Evolutionary conservation across 306 rosid species (phyloP), one percentile per base, ranked within the genome.

Genomic region (Prunus mume): DNA sequence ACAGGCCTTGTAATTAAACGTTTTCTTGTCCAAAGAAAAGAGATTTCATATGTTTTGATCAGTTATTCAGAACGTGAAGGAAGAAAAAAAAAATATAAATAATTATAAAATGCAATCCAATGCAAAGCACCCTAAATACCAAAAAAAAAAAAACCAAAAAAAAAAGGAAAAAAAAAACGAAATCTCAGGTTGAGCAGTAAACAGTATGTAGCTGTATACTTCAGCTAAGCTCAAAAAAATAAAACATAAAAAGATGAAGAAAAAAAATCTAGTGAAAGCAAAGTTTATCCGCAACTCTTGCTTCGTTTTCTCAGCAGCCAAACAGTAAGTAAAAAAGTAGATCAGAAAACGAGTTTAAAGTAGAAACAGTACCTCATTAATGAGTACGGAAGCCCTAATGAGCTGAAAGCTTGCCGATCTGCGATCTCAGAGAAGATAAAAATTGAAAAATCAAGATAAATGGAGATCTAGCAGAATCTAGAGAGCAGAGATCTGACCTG

Each of bases 401-500:
- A 85, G 81, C 79, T 85, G 78, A 61, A 83, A 83, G 65, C 65
- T 2, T 73, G 65, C 79, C 82, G 87, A 85, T 84, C 82, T 51
- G 57, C 72, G 50, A 81, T 65, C 49, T 47, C 57, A 47, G 30
- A 72, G 46, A 79, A 71, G 46, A 43, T 34, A 20, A 15, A 56
- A 20, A 45, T 25, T 19, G 19, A 67, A 27, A 63, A 41, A 27
- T 11, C 25, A 22, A 28, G 24, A 11, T 74, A 9, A 63, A 41
- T 70, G 77, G 75, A 78, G 82, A 61, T 61, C 76, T 30, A 68
- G 60, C 43, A 69, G 70, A 75, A 65, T 45, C 25, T 10, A 76
- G 75, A 77, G 22, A 56, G 20, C 9, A 50, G 70, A 70, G 81
- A 84, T 88, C 87, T 78, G 82, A 89, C 87, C 96, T 80, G 1